Evolutionary conservation across 345 rosid genomes (phyloP).

Genomic region (Brassica napus): DNA sequence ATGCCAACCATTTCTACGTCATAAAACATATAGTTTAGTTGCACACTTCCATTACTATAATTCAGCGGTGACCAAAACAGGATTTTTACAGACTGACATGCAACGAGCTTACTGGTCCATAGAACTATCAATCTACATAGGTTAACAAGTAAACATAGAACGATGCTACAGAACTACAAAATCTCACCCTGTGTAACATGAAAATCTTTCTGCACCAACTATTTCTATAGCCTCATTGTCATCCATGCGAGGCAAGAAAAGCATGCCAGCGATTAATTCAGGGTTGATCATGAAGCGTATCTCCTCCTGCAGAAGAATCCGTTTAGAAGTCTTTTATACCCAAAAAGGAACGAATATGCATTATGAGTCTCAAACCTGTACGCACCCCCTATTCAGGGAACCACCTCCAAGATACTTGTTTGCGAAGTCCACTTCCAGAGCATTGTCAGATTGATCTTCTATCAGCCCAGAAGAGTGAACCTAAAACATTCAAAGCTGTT

Average conservation of each 20-base stretch:
- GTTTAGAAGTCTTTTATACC: not conserved
- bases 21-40: not conserved
- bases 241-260: slow-evolving; percentile 86
- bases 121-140: slow-evolving; percentile 14
- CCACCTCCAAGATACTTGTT: slow-evolving; percentile 91
- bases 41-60: not conserved
- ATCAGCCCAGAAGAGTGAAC: slow-evolving; percentile 59
- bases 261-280: slow-evolving; percentile 88
- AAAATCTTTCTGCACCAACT: slow-evolving; percentile 85
- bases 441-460: slow-evolving; percentile 67
- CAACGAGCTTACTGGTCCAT: slow-evolving; percentile 10
- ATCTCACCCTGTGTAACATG: slow-evolving; percentile 81
- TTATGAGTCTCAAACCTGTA: slow-evolving; percentile 58
- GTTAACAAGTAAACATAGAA: slow-evolving; percentile 1
- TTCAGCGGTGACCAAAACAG: slow-evolving; percentile 10
- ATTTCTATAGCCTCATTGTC: slow-evolving; percentile 88
- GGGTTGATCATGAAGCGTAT: slow-evolving; percentile 96
- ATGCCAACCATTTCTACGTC: slow-evolving; percentile 13
- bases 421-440: slow-evolving; percentile 91
- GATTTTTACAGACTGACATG: not conserved
- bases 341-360: slow-evolving; percentile 2
- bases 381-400: slow-evolving; percentile 81
- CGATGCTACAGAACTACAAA: slow-evolving; percentile 18
- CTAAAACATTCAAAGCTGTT: slow-evolving; percentile 42
- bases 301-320: slow-evolving; percentile 67